Percentiles rank a stretch among this genome's conserved stretches.
These are phyloP conservation scores for Claviceps paspali DNA, from an alignment of 2,329 filamentous ascomycete species.

Conservation along the genomic window DNA sequence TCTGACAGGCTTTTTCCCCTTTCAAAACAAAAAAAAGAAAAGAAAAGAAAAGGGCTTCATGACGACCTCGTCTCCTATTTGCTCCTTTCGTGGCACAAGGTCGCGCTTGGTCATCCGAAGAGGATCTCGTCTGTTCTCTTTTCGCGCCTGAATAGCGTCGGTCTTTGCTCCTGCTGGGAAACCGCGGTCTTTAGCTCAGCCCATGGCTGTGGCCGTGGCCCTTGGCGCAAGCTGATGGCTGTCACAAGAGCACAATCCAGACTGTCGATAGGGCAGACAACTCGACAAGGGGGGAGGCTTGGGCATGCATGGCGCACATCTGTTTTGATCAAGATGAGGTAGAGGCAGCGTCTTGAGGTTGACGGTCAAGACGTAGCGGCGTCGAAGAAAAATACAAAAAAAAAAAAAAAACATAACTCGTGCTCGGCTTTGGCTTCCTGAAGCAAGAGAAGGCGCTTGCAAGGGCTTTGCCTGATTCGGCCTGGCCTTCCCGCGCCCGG, in stretches of 20 bases:
- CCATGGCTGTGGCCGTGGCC: background rate
- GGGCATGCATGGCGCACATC: too few species aligned
- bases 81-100: constrained; percentile 3
- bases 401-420: too few species aligned
- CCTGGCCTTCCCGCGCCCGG: background rate
- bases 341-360: too few species aligned
- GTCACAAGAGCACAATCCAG: constrained; percentile 10
- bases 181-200: background rate
- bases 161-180: constrained; percentile 1
- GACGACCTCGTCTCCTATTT: constrained; percentile 3
- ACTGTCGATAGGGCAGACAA: constrained; percentile 8
- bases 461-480: background rate
- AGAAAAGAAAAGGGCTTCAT: too few species aligned
- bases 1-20: background rate
- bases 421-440: too few species aligned
- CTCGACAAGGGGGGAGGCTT: too few species aligned
- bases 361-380: too few species aligned
- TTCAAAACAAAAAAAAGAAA: too few species aligned
- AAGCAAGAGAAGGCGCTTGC: background rate
- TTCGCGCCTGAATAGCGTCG: constrained; percentile 4
- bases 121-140: background rate
- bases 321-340: too few species aligned
- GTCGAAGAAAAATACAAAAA: too few species aligned
- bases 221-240: background rate
- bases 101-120: constrained; percentile 1